Conservation (phyloP, 2,329 filamentous ascomycete species). For the Keithomyces neogunnii region DNA sequence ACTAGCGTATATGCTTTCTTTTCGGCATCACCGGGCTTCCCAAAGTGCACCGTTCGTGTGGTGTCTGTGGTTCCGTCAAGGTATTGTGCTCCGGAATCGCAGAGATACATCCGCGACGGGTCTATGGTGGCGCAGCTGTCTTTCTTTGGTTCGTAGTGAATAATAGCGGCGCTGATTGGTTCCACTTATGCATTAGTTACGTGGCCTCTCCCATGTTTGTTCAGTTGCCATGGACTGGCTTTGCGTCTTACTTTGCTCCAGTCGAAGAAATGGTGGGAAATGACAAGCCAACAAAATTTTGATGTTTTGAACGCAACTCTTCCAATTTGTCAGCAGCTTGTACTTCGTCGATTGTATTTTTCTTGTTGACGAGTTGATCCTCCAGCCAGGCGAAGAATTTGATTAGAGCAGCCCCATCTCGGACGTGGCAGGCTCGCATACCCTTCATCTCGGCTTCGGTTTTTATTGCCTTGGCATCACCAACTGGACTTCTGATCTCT, state of each 20-base stretch:
- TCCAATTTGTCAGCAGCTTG: conserved; percentile 88
- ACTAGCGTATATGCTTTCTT: conserved; percentile 88
- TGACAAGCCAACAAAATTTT: conserved; percentile 80
- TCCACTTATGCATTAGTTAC: conserved; percentile 1
- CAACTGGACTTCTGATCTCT: conserved; percentile 77
- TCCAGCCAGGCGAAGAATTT: conserved; percentile 98
- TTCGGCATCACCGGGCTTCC: conserved; percentile 73
- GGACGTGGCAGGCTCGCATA: conserved; percentile 89
- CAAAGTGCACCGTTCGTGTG: conserved; percentile 88
- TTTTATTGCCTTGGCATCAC: conserved; percentile 89
- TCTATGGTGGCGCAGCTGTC: conserved; percentile 79
- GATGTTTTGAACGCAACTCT: conserved; percentile 55
- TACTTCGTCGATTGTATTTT: conserved; percentile 73
- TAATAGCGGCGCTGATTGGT: conserved; percentile 69
- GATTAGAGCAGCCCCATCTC: conserved; percentile 83
- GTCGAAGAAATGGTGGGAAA: conserved; percentile 96
- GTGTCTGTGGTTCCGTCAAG: conserved; percentile 93
- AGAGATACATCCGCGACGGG: conserved; percentile 79
- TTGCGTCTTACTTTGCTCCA: conserved; percentile 54
- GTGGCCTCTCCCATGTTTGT: not conserved
- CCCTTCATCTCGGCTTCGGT: conserved; percentile 83
- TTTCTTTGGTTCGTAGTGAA: conserved; percentile 87
- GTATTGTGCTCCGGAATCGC: conserved; percentile 96
- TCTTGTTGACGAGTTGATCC: conserved; percentile 70
- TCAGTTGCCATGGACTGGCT: not conserved